A percentile compares a stretch with the other conserved stretches of the same genome.
Evolutionary conservation across 1,139 yeast genomes (phyloP).

Genomic region (Suhomyces wounanorum): DNA sequence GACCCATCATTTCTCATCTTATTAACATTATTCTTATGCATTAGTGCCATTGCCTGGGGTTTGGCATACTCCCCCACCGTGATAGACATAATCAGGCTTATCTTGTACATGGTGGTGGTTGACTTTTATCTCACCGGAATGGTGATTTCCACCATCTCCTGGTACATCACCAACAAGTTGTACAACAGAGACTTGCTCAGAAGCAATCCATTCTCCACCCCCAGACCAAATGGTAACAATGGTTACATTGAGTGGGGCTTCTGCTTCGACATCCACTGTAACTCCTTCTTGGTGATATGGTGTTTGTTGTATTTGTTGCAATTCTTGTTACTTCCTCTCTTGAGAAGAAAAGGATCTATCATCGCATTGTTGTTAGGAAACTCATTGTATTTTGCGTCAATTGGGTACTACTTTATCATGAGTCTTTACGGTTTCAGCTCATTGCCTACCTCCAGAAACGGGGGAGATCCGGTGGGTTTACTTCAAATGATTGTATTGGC

Average conservation of each 20-base stretch:
- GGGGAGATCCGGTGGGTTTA: constrained; percentile 48
- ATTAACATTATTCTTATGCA: constrained; percentile 59
- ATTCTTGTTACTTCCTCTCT: constrained; percentile 71
- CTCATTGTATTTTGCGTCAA: constrained; percentile 69
- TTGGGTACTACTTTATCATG: constrained; percentile 73
- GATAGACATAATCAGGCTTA: constrained; percentile 59
- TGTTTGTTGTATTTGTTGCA: constrained; percentile 73
- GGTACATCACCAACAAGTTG: constrained; percentile 70
- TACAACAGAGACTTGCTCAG: constrained; percentile 26
- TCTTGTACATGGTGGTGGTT: constrained; percentile 80
- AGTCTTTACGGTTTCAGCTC: constrained; percentile 88
- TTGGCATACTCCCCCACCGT: constrained; percentile 71
- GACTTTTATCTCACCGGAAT: constrained; percentile 78
- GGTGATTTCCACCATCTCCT: constrained; percentile 67
- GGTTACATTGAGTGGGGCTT: constrained; percentile 83
- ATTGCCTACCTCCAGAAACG: constrained; percentile 57
- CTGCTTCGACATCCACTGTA: constrained; percentile 92
- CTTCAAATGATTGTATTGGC: constrained; percentile 43
- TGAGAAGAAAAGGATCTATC: constrained; percentile 61
- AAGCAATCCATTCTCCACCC: constrained; percentile 4
- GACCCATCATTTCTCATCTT: constrained; percentile 86
- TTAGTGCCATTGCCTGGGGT: constrained; percentile 92
- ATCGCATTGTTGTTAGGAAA: constrained; percentile 73
- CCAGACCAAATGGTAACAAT: not conserved
- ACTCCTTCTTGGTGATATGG: constrained; percentile 83